phyloP scores from a whole-genome alignment of 1,284 basidiomycete species.

The Ustilago xerochloae region DNA sequence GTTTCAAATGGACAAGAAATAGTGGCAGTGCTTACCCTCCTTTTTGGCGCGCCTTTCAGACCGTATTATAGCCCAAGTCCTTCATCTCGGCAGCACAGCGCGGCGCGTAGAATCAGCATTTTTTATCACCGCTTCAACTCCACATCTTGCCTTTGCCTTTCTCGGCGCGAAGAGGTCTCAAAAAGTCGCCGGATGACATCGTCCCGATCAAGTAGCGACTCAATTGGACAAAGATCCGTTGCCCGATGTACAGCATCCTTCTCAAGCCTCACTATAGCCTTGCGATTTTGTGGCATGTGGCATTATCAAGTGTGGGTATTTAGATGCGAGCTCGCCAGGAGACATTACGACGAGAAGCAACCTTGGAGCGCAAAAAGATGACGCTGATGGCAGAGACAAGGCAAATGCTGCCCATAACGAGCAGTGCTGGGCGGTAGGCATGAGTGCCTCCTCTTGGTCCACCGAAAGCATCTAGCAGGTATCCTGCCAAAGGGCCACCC shows the following conservation, averaged over 20 bases:
- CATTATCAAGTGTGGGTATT: not conserved
- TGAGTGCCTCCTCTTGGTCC: slow-evolving; percentile 34
- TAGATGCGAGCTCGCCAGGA: slow-evolving; percentile 35
- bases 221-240: not conserved
- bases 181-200: not conserved
- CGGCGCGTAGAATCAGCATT: not conserved
- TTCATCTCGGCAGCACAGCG: not conserved
- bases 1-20: not conserved
- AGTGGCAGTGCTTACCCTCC: not conserved
- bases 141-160: no score
- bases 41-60: not conserved
- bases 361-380: slow-evolving; percentile 28
- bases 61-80: not conserved
- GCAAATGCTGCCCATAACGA: slow-evolving; percentile 46
- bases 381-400: slow-evolving; percentile 37
- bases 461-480: slow-evolving; percentile 48
- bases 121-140: not conserved
- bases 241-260: not conserved
- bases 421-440: slow-evolving; percentile 40
- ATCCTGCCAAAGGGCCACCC: slow-evolving; percentile 47
- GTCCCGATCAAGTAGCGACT: not conserved
- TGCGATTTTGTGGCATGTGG: not conserved
- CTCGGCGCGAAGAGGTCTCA: not conserved
- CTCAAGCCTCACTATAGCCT: not conserved
- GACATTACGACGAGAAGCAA: slow-evolving; percentile 31